Conservation (phyloP, 2,329 filamentous ascomycete species). For the Paecilomyces niveus region DNA sequence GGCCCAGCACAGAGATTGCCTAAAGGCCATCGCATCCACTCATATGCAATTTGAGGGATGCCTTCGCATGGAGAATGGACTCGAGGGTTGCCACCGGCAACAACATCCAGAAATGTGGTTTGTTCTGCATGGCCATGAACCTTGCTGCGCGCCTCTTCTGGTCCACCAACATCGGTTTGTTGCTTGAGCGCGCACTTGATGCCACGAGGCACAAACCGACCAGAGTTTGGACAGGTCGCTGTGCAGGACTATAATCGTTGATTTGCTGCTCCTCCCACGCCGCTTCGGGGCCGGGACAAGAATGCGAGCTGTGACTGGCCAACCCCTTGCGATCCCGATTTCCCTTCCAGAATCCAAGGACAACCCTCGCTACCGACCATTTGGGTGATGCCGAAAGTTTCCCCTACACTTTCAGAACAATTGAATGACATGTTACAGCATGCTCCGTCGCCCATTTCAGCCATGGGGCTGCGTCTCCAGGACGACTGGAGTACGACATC, state of each 20-base stretch:
- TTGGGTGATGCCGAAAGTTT: background rate
- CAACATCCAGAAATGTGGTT: background rate
- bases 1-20: background rate
- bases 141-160: background rate
- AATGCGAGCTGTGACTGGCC: background rate
- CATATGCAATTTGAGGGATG: background rate
- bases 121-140: background rate
- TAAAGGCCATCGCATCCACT: background rate
- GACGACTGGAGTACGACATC: background rate
- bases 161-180: background rate
- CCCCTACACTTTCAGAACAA: background rate
- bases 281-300: background rate
- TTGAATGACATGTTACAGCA: background rate
- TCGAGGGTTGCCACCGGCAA: background rate
- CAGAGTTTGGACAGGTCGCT: background rate
- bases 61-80: background rate
- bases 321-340: background rate
- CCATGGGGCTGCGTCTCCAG: background rate
- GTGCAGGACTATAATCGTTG: background rate
- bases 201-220: background rate
- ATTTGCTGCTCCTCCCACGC: background rate
- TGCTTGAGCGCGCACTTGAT: background rate
- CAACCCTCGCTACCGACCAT: background rate
- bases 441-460: background rate
- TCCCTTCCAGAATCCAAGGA: background rate